A percentile compares a stretch with the other conserved stretches of the same genome.
Evolutionary conservation across 2,329 filamentous ascomycete species (phyloP).

Genomic region (Apiospora rasikravindrae): DNA sequence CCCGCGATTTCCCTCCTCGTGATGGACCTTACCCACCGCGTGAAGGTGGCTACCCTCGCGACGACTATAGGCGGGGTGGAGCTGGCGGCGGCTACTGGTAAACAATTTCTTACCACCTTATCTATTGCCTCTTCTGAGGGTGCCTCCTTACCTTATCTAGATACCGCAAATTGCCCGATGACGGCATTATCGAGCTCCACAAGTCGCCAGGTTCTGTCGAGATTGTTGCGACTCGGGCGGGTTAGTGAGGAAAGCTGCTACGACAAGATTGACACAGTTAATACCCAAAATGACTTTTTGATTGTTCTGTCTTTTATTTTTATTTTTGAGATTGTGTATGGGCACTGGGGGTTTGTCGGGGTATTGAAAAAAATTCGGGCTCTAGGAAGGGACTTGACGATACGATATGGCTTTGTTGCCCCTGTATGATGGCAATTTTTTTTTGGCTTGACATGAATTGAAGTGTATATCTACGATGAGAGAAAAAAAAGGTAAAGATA

Average conservation of each 20-base stretch:
- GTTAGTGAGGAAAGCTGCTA: constrained; percentile 12
- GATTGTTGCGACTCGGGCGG: constrained; percentile 12
- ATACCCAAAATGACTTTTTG: constrained; percentile 18
- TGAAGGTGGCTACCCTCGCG: constrained; percentile 39
- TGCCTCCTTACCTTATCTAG: constrained; percentile 19
- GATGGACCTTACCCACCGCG: constrained; percentile 54
- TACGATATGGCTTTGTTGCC: neutral
- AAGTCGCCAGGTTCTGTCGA: constrained; percentile 5
- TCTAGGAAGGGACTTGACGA: constrained; percentile 16
- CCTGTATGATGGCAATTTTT: neutral
- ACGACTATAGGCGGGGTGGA: constrained; percentile 38
- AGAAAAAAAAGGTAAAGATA: neutral
- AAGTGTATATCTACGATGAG: neutral
- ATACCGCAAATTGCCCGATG: constrained; percentile 14
- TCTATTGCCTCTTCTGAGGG: constrained; percentile 21
- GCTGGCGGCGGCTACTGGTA: constrained; percentile 40
- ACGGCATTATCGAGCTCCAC: constrained; percentile 5
- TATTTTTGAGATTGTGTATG: neutral
- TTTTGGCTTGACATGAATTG: neutral
- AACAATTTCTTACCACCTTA: constrained; percentile 34
- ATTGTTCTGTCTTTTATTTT: constrained; percentile 5
- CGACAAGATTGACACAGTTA: constrained; percentile 16
- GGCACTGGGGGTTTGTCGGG: constrained; percentile 7
- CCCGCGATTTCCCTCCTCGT: constrained; percentile 55
- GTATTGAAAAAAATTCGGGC: constrained; percentile 15